Base-by-base conservation (phyloP, 2,329 filamentous ascomycete genomes). In the Xylaria hypoxylon region DNA sequence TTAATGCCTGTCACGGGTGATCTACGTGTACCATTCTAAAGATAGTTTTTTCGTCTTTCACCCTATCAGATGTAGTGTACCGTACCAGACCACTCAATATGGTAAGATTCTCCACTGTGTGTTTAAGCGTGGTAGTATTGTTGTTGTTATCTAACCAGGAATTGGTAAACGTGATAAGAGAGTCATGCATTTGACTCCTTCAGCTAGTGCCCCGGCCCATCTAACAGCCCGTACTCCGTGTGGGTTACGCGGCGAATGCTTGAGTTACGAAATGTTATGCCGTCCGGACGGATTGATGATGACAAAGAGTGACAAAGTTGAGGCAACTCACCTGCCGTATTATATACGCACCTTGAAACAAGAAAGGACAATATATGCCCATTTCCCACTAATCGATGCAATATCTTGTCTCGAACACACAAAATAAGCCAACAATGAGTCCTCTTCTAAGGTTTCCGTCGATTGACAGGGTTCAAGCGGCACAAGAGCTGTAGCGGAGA, bases 61-160 rank as follows among this genome's bases (percentile, higher is more conserved):
- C 28, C 55, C 19, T 38, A 11, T 4, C 35, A 38, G 28, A 38
- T 58, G 19, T 56, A 38, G 45, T 19, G 26, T 38, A 28, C 33
- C 19, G 5, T 35, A 10, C 44, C 22, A 26, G 22, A n/a, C n/a
- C n/a, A 17, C 51, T 28, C 17, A 26, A 15, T 17, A 15, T 26
- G n/a, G 22, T 42, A n/a, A 33, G 17, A 33, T 57, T 31, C 40
- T 31, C 53, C 53, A 57, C 53, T 10, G 40, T 11, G 15, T 7
- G 53, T 33, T 33, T 44, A 19, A n/a, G 52, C 45, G 40, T 45
- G 53, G 53, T 57, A 45, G 53, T 38, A 38, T 15, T 5, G 40
- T 53, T 22, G 51, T 40, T 40, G 38, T 31, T 22, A 53, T 33
- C 51, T 38, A 5, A 2, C 26, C n/a, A 31, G 28, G 8, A 33